phyloP scores from a whole-genome alignment of 129 eudicot species.

The Flaveria sonorensis region DNA sequence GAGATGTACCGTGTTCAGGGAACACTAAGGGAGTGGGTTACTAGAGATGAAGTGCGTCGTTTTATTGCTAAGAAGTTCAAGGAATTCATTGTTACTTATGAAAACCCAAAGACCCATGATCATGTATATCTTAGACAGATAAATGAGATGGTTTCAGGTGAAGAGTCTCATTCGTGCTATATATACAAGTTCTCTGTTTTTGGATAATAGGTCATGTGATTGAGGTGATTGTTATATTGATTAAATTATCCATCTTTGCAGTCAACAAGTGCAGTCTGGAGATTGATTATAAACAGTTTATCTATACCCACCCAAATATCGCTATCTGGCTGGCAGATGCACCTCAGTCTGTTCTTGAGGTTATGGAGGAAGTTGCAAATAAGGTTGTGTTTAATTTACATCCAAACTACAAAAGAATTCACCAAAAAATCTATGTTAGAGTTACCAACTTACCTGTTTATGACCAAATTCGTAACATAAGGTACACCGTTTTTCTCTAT shows the following conservation, averaged over 20 bases:
- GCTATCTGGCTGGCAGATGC: conserved; percentile 99
- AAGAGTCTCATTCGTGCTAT: conserved; percentile 1
- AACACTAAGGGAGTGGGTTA: conserved; percentile 98
- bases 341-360: conserved; percentile 99
- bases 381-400: conserved; percentile 81
- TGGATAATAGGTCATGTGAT: neutral
- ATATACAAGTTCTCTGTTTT: neutral
- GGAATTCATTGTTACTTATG: conserved; percentile 73
- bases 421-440: conserved; percentile 83
- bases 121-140: conserved; percentile 75
- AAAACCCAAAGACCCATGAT: conserved; percentile 57
- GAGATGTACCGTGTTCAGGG: conserved; percentile 98
- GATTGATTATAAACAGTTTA: conserved; percentile 95
- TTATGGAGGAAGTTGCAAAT: conserved; percentile 98
- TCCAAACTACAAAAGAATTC: conserved; percentile 81
- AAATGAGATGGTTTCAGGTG: conserved; percentile 96
- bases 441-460: conserved; percentile 93
- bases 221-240: conserved; percentile 2
- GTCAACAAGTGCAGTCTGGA: conserved; percentile 96
- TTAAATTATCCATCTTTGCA: conserved; percentile 35
- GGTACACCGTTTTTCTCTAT: conserved; percentile 43
- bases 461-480: conserved; percentile 97
- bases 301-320: conserved; percentile 80
- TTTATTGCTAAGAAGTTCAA: conserved; percentile 90
- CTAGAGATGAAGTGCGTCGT: conserved; percentile 98